Evolutionary conservation across 345 rosid species (phyloP).

Genomic region (Lepidium aucheri): DNA sequence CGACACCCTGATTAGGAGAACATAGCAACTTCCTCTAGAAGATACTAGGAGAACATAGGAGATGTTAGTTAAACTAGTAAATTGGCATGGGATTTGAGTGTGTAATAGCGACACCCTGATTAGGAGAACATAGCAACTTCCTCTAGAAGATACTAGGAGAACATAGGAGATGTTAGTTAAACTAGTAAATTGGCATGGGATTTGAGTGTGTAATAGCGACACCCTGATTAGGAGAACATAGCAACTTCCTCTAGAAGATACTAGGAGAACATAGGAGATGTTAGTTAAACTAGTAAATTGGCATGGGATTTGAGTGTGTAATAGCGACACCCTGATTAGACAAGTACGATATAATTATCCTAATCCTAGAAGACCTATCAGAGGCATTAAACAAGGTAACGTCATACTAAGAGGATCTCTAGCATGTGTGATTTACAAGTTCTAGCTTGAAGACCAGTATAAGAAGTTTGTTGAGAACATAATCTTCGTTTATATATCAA

Average conservation of each 20-base stretch:
- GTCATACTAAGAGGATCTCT: background rate
- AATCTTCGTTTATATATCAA: background rate
- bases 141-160: constrained; percentile 75
- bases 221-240: too few relatives aligned
- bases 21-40: constrained; percentile 86
- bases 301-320: background rate
- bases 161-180: constrained; percentile 5
- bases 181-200: background rate
- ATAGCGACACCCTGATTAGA: background rate
- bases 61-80: constrained; percentile 3
- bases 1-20: too few relatives aligned
- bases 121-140: too few relatives aligned
- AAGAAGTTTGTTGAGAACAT: background rate
- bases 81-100: background rate
- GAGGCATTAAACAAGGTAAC: background rate
- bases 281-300: constrained; percentile 4
- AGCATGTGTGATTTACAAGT: background rate
- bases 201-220: background rate
- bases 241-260: constrained; percentile 93
- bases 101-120: background rate
- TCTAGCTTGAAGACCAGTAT: background rate
- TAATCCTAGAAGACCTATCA: background rate
- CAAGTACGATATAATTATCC: background rate
- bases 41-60: constrained; percentile 46
- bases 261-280: constrained; percentile 29